These are phyloP conservation scores for Cocos nucifera DNA, from an alignment of 176 grass and related monocot species.

Conservation along the genomic window DNA sequence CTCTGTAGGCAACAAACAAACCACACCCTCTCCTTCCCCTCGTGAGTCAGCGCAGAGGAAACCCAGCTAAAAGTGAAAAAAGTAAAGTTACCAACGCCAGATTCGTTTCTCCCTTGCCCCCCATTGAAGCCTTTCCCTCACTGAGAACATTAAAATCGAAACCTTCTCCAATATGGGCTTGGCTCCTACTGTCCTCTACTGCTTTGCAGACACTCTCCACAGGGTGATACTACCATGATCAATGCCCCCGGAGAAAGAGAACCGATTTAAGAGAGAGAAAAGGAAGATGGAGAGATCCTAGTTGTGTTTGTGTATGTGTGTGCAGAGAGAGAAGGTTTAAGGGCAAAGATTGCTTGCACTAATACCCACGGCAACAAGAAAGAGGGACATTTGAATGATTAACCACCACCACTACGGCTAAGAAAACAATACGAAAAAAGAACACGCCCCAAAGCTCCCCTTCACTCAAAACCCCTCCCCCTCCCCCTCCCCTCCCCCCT, in stretches of 20 bases:
- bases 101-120: constrained; percentile 22
- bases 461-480: not conserved
- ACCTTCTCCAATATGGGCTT: not conserved
- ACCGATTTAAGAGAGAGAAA: too few relatives aligned
- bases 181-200: too few relatives aligned
- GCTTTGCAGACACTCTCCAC: too few relatives aligned
- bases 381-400: constrained; percentile 6
- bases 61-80: constrained; percentile 11
- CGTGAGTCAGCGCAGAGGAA: constrained; percentile 8
- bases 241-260: too few relatives aligned
- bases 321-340: not conserved
- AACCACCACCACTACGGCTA: not conserved
- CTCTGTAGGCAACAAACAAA: not conserved
- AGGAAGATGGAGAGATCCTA: too few relatives aligned
- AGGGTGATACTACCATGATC: too few relatives aligned
- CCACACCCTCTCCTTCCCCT: not conserved
- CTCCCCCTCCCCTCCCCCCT: constrained; percentile 18
- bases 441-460: not conserved
- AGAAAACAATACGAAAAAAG: not conserved
- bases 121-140: constrained; percentile 9
- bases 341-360: constrained; percentile 14
- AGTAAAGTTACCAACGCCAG: constrained; percentile 28
- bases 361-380: not conserved
- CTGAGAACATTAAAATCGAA: not conserved
- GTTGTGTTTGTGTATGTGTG: too few relatives aligned